Percentiles rank a stretch among this genome's conserved stretches.
These are phyloP conservation scores for Fusarium sp. DNA, from an alignment of 2,329 filamentous ascomycete species.

Conservation along the genomic window DNA sequence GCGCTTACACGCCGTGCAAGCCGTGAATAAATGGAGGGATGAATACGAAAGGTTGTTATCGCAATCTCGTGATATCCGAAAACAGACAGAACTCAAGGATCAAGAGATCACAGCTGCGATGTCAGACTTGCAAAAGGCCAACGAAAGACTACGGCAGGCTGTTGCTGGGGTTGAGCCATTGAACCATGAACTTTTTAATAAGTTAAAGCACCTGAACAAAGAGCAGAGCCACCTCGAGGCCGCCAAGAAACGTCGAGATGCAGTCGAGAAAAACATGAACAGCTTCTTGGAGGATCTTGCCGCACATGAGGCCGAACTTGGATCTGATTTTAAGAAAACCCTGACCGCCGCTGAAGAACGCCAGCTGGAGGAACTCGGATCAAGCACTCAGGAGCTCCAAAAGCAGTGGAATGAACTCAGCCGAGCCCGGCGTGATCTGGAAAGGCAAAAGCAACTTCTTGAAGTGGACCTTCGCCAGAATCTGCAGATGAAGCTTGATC, in stretches of 20 bases:
- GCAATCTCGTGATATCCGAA: conserved; percentile 72
- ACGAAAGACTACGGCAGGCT: conserved; percentile 79
- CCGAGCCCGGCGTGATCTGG: conserved; percentile 77
- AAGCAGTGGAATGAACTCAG: conserved; percentile 81
- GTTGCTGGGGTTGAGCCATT: conserved; percentile 86
- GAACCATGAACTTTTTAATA: conserved; percentile 77
- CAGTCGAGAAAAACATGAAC: conserved; percentile 78
- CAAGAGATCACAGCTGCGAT: conserved; percentile 90
- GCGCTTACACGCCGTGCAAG: conserved; percentile 83
- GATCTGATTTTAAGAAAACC: conserved; percentile 91
- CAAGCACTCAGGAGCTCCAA: conserved; percentile 76
- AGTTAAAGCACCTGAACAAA: conserved; percentile 77
- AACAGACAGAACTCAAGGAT: conserved; percentile 79
- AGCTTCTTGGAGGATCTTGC: conserved; percentile 78
- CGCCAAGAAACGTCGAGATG: conserved; percentile 70
- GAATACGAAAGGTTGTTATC: conserved; percentile 75
- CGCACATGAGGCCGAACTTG: conserved; percentile 82
- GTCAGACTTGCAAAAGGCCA: conserved; percentile 82
- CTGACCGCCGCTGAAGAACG: conserved; percentile 84
- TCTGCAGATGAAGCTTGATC: conserved; percentile 84
- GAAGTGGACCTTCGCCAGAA: conserved; percentile 92
- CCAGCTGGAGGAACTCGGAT: conserved; percentile 76
- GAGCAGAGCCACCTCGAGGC: conserved; percentile 78
- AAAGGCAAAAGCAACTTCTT: conserved; percentile 81
- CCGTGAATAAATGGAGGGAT: conserved; percentile 77